A percentile compares a stretch with the other conserved stretches of the same genome.
Conservation (phyloP, 495 filamentous ascomycete species). For the Penicillium steckii region DNA sequence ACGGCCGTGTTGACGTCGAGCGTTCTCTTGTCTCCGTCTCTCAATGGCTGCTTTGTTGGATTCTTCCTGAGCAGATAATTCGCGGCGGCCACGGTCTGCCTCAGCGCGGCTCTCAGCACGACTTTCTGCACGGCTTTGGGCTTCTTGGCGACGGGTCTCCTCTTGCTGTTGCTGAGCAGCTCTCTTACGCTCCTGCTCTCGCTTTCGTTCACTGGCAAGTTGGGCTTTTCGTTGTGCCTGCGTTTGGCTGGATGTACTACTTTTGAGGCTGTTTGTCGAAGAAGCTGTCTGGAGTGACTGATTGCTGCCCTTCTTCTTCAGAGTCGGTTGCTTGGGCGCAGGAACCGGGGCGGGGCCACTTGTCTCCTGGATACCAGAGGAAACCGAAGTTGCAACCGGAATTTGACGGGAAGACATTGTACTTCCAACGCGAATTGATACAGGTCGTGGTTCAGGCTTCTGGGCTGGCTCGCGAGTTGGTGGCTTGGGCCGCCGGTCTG, state of each 20-base stretch:
- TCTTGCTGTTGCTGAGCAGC: conserved; percentile 55
- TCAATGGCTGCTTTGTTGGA: conserved; percentile 68
- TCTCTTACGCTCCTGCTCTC: conserved; percentile 73
- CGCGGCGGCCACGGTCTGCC: conserved; percentile 43
- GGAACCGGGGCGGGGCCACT: conserved; percentile 45
- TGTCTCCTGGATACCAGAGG: conserved; percentile 61
- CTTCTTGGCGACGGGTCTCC: conserved; percentile 47
- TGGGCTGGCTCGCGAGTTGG: conserved; percentile 64
- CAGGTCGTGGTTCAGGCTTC: conserved; percentile 72
- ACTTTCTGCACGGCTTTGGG: conserved; percentile 42
- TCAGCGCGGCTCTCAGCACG: conserved; percentile 39
- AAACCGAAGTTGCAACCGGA: conserved; percentile 58
- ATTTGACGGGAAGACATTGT: conserved; percentile 64
- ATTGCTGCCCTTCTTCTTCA: conserved; percentile 67
- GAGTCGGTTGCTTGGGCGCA: conserved; percentile 41
- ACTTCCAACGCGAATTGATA: conserved; percentile 73
- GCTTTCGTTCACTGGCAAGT: conserved; percentile 70
- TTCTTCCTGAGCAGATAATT: conserved; percentile 50
- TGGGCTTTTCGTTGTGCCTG: conserved; percentile 52
- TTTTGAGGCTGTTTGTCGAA: conserved; percentile 67
- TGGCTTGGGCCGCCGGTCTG: conserved; percentile 68
- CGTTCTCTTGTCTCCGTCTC: conserved; percentile 62
- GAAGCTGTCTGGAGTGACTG: conserved; percentile 63
- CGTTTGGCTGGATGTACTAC: conserved; percentile 57
- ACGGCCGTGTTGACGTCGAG: conserved; percentile 54